Base-by-base conservation (phyloP, 176 grass and related monocot genomes). In the Eragrostis nindensis region DNA sequence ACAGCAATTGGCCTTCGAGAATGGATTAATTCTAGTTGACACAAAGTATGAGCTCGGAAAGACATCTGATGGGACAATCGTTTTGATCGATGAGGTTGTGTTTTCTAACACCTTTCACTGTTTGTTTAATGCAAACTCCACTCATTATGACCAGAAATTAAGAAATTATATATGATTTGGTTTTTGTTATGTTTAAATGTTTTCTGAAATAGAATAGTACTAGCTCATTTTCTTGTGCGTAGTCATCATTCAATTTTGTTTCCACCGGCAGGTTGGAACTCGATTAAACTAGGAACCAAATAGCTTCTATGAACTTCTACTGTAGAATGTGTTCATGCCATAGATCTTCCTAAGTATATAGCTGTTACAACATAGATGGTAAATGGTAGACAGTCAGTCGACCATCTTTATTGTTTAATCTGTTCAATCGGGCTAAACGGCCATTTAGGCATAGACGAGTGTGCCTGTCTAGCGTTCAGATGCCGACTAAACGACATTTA, bases 11-110 rank as follows among this genome's bases (percentile, higher is more conserved):
- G 92, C 92, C 40, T 74, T 86, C 57, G 72, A 95, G 79, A 92
- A 95, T 90, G 92, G 90, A 71, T 83, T 98, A 25, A 80, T 95
- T 86, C 75, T 98, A 62, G 92, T 95, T 72, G 96, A 95, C 71
- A 98, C 92, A 66, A 98, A 98, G 67, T 98, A 98, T 86, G 96
- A 98, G 76, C 95, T 98, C 55, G 92, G 96, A 53, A 98, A 98
- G 81, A 75, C 87, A 85, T 55, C 63, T 80, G 92, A 95, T 77
- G 96, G 96, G 61, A 93, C 86, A 57, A 89, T 98, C 24, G 57
- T 98, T 81, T 89, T 98, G 76, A 89, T 98, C 64, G 92, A 98
- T 86, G 95, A 98, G 95, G 96, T 98, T 71, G 26, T 40, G 36
- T 56, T 79, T 80, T 24, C 82, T 36, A 36, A 36, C 32, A 74